Evolutionary conservation across 352 stramenopile species (phyloP), one percentile per base, ranked within the genome.

Genomic region (Phytophthora nicotianae): DNA sequence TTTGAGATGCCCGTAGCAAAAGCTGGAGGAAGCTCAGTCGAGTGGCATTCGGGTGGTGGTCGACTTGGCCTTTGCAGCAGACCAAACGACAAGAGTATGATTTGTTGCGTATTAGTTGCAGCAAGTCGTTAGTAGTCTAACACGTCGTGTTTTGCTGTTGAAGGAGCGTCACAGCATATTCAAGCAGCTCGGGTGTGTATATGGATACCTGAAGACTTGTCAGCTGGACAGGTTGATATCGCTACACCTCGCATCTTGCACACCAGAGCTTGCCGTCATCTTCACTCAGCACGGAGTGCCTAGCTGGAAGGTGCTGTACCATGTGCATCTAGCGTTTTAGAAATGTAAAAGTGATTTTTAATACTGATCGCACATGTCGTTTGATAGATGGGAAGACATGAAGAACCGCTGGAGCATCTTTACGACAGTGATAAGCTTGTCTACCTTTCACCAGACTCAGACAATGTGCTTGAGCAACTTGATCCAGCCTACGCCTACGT

Each of bases 401-500:
- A 79, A 21, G 64, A 73, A 40, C 53, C 81, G 0, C 48, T 96
- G 5, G 61, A 91, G 7, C 29, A 77, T 1, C 41, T 91, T 16
- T 93, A 91, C 33, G 13, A 47, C 4, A 21, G 52, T n/a, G 21
- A 79, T 6, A 45, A 88, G 32, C 58, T 96, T 27, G 60, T 97
- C 7, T 95, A 96, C 48, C 55, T 97, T 16, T 95, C 86, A 0
- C 89, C 90, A 4, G 90, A 97, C 52, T 85, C 87, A n/a, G 59
- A 79, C 0, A 76, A 90, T 19, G 69, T 90, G 5, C 75, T 97
- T 0, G 38, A 68, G 1, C 41, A 65, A 4, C 32, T 97, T 5
- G 70, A 93, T 51, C 62, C 70, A 17, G 33, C 50, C 14, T 65
- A 46, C 7, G 74, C 91, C 8, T 96, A 97, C 62, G 75, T 96